phyloP scores from a whole-genome alignment of 306 rosid species.

The Styphnolobium japonicum region DNA sequence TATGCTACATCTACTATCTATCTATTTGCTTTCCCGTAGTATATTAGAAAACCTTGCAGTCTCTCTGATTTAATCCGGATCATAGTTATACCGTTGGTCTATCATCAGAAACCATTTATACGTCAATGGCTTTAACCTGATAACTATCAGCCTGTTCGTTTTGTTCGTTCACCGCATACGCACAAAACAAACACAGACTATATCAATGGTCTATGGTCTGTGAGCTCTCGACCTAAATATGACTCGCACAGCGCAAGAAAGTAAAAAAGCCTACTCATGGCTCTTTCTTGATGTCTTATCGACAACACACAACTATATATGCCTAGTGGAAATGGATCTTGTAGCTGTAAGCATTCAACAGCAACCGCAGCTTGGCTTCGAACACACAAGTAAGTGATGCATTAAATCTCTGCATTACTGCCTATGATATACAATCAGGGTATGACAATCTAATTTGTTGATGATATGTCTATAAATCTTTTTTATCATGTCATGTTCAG shows the following conservation, averaged over 20 bases:
- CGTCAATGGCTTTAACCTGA: not conserved
- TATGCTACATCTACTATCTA: not conserved
- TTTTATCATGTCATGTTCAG: not conserved
- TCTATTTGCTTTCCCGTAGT: too few relatives aligned
- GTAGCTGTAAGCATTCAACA: not conserved
- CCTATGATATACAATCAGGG: too few relatives aligned
- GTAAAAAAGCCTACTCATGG: too few relatives aligned
- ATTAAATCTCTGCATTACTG: too few relatives aligned
- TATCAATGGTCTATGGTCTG: not conserved
- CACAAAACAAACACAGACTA: too few relatives aligned
- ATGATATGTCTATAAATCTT: too few relatives aligned
- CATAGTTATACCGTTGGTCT: not conserved
- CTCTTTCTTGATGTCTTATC: too few relatives aligned
- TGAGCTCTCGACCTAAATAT: not conserved
- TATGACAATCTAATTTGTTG: not conserved
- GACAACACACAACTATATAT: not conserved
- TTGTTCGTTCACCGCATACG: too few relatives aligned
- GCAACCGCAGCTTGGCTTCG: not conserved
- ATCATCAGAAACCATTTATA: not conserved
- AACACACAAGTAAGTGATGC: not conserved
- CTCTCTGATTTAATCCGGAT: not conserved
- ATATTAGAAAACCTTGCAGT: not conserved
- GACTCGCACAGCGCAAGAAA: not conserved
- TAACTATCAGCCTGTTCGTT: too few relatives aligned
- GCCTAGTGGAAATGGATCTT: not conserved